These are phyloP conservation scores for Podosphaera xanthii DNA, from an alignment of 2,329 filamentous ascomycete species.

Conservation along the genomic window DNA sequence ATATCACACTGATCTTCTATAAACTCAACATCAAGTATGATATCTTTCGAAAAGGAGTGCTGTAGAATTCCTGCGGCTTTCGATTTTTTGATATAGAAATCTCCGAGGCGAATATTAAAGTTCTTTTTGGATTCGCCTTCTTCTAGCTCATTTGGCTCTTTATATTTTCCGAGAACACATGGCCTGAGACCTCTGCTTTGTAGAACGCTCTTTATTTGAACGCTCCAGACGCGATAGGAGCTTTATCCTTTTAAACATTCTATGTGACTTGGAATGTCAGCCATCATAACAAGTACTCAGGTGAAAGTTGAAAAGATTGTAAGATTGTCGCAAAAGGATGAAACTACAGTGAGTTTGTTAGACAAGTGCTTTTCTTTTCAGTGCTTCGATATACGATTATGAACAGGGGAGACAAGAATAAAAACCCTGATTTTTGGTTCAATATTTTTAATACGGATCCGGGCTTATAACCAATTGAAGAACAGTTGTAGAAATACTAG, in stretches of 20 bases:
- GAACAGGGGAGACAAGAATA: too few species aligned
- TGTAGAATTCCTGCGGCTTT: not conserved
- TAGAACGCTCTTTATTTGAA: not conserved
- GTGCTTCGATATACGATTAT: not conserved
- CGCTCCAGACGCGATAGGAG: not conserved
- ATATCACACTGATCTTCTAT: not conserved
- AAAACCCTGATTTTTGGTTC: not conserved
- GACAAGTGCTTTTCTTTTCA: not conserved
- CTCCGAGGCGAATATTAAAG: not conserved
- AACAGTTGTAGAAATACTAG: too few species aligned
- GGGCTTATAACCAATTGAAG: not conserved
- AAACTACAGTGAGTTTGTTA: not conserved
- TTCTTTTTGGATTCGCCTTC: not conserved
- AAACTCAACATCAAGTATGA: slow-evolving; percentile 1
- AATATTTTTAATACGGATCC: not conserved
- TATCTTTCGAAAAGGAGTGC: not conserved
- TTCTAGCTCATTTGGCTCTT: not conserved
- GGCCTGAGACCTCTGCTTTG: not conserved
- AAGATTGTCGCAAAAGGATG: not conserved
- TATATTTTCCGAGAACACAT: not conserved
- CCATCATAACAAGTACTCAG: not conserved
- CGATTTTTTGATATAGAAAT: not conserved
- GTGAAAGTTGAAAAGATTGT: not conserved
- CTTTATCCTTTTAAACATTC: not conserved
- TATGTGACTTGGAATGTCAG: not conserved